Base-by-base conservation (phyloP, 2,329 filamentous ascomycete species). In the Hypomyces rosellus region DNA sequence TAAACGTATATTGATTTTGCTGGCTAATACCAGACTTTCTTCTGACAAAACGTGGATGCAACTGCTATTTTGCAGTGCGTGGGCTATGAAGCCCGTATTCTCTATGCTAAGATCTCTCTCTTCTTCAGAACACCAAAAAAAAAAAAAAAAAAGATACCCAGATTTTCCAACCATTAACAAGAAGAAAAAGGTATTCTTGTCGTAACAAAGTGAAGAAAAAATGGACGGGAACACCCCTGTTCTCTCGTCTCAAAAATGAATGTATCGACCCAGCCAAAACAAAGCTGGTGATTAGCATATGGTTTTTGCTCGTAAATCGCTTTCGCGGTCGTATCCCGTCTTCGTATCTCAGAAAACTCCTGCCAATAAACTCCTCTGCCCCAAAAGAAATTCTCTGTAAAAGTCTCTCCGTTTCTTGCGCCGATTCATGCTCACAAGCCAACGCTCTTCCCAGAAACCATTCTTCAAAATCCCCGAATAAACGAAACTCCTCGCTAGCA, bases 401-500 rank as follows among this genome's bases (percentile, higher is more conserved):
- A 41, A 13, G 37, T 36, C 33, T 30, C 45, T 34, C 41, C 45
- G 37, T 44, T 34, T 38, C 37, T 42, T 52, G 50, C 50, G 50
- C 50, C 50, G 46, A 40, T 42, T 49, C 36, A 52, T 52, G 50
- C 50, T 46, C 48, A 30, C 20, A 22, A 25, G 49, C 48, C 34
- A 48, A 49, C 46, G 44, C 50, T 48, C 46, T 49, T 45, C 47
- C 47, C 41, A 49, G 33, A 34, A 45, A 45, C 11, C 15, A 52
- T 48, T 41, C 48, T 45, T 49, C 36, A 34, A 40, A 41, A 36
- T 52, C 20, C 46, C 43, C 18, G 39, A 43, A 13, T 18, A 14
- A 48, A 36, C 25, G 46, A 46, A 55, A 55, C 51, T 53, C 53
- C 53, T 47, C 53, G 53, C 53, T 55, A 45, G 13, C 13, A 40